Percentiles rank a stretch among this genome's conserved stretches.
Evolutionary conservation across 306 rosid species (phyloP).

Genomic region (Vigna unguiculata): DNA sequence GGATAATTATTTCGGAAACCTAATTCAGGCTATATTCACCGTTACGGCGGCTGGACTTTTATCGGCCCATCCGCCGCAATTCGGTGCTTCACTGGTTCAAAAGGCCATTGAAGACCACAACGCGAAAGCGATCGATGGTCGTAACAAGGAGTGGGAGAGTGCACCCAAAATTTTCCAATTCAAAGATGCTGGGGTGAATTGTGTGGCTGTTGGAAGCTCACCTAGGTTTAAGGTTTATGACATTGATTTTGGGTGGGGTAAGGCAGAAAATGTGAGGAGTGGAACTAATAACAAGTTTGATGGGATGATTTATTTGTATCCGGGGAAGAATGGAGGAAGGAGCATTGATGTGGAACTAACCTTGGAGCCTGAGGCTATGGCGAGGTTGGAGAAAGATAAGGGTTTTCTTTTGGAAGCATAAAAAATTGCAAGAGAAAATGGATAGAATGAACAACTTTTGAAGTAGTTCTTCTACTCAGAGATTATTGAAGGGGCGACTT

Average conservation of each 20-base stretch:
- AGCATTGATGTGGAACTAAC: slow-evolving; percentile 94
- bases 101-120: slow-evolving; percentile 72
- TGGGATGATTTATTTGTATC: slow-evolving; percentile 90
- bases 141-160: slow-evolving; percentile 91
- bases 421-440: neutral
- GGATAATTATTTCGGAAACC: slow-evolving; percentile 84
- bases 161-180: slow-evolving; percentile 82
- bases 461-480: neutral
- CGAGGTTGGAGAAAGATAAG: slow-evolving; percentile 72
- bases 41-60: slow-evolving; percentile 72
- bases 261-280: slow-evolving; percentile 87
- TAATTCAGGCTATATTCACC: slow-evolving; percentile 87
- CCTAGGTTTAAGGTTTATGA: slow-evolving; percentile 95
- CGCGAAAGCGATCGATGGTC: slow-evolving; percentile 60
- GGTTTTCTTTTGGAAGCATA: slow-evolving; percentile 70
- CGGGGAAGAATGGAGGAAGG: slow-evolving; percentile 88
- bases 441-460: neutral
- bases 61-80: slow-evolving; percentile 59
- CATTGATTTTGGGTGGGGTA: slow-evolving; percentile 91
- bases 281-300: slow-evolving; percentile 89
- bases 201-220: slow-evolving; percentile 96
- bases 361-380: slow-evolving; percentile 74
- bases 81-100: slow-evolving; percentile 72
- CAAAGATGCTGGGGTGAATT: slow-evolving; percentile 95
- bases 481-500: neutral